Conservation (phyloP, 192 early-diverging fungal genomes). For the Coemansia sp. region DNA sequence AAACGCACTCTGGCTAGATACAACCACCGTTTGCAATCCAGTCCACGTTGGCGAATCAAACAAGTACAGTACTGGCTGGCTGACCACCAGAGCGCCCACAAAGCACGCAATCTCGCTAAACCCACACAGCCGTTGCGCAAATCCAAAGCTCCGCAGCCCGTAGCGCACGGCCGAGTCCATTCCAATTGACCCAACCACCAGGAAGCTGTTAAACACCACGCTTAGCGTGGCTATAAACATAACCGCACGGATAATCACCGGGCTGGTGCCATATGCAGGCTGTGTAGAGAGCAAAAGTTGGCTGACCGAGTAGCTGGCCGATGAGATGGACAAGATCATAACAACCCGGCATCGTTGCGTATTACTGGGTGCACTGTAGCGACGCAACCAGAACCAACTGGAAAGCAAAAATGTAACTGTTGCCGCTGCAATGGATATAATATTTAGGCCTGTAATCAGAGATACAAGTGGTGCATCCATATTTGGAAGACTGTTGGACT, state of each 20-base stretch:
- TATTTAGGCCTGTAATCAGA: not conserved
- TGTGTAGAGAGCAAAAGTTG: slow-evolving; percentile 18
- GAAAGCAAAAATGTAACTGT: slow-evolving; percentile 15
- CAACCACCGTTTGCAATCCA: slow-evolving; percentile 3
- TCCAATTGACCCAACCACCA: slow-evolving; percentile 22
- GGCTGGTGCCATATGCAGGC: not conserved
- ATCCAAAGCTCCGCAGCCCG: slow-evolving; percentile 33
- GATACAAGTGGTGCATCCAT: not conserved
- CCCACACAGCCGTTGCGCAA: slow-evolving; percentile 17
- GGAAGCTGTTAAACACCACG: slow-evolving; percentile 11
- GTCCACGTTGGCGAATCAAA: slow-evolving; percentile 24
- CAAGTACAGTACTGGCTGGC: slow-evolving; percentile 28
- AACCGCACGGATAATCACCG: not conserved
- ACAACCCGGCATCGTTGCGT: slow-evolving; percentile 27
- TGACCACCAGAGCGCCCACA: slow-evolving; percentile 11
- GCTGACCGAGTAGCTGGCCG: slow-evolving; percentile 10
- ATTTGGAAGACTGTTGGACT: not conserved
- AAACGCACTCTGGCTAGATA: slow-evolving; percentile 4
- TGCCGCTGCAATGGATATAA: slow-evolving; percentile 2
- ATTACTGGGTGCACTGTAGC: slow-evolving; percentile 8
- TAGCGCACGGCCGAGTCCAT: slow-evolving; percentile 32
- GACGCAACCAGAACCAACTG: slow-evolving; percentile 7
- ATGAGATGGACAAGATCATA: slow-evolving; percentile 11
- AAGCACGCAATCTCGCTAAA: slow-evolving; percentile 21
- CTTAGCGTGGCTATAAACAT: slow-evolving; percentile 11